A percentile compares a stretch with the other conserved stretches of the same genome.
These are phyloP conservation scores for Aaosphaeria arxii DNA, from an alignment of 2,329 filamentous ascomycete species.

Conservation along the genomic window DNA sequence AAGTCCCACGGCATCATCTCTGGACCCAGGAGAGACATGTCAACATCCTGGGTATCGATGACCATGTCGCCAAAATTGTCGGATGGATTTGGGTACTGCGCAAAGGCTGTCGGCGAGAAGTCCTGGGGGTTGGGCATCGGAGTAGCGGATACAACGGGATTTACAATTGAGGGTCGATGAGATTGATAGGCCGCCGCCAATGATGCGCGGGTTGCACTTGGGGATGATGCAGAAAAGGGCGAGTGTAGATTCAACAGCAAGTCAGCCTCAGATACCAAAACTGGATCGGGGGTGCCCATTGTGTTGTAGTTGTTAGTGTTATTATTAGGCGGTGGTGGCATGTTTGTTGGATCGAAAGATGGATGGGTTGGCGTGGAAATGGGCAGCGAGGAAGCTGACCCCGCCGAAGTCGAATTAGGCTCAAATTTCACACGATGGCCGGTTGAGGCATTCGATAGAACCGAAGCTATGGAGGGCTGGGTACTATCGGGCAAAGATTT, in stretches of 20 bases:
- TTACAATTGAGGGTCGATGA: background rate
- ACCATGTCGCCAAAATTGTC: constrained; percentile 55
- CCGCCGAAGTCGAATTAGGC: constrained; percentile 11
- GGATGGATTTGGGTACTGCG: constrained; percentile 20
- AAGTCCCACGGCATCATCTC: constrained; percentile 71
- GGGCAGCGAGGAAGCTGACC: constrained; percentile 13
- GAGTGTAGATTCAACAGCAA: constrained; percentile 51
- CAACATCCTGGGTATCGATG: constrained; percentile 74
- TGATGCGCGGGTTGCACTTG: constrained; percentile 10
- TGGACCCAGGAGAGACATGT: constrained; percentile 66
- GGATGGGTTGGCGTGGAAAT: constrained; percentile 15
- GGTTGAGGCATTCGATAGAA: constrained; percentile 18
- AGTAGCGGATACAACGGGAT: background rate
- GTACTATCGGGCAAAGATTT: constrained; percentile 18
- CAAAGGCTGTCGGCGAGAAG: constrained; percentile 21
- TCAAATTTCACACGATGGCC: constrained; percentile 23
- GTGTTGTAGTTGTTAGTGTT: constrained; percentile 19
- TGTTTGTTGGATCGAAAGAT: constrained; percentile 23
- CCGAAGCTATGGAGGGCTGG: constrained; percentile 28
- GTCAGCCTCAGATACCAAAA: constrained; percentile 45
- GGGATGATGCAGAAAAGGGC: constrained; percentile 35
- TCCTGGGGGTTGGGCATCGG: constrained; percentile 3
- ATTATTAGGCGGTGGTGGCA: constrained; percentile 28
- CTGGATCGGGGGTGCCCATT: constrained; percentile 23
- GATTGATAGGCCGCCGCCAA: constrained; percentile 3